A percentile compares a stretch with the other conserved stretches of the same genome.
Conservation (phyloP, 805 yeast genomes). For the Candida mattraensis region DNA sequence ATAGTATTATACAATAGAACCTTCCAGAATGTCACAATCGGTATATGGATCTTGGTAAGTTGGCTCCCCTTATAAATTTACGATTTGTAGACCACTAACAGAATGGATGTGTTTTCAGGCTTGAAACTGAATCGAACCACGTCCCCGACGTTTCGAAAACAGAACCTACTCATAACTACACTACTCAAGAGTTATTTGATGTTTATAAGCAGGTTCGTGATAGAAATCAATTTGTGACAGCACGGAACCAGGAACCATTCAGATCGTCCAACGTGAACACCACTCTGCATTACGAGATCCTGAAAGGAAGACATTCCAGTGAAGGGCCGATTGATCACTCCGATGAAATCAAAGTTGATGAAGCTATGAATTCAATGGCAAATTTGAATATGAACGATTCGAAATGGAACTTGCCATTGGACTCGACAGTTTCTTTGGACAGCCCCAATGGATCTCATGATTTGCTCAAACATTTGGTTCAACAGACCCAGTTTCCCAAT, state of each 20-base stretch:
- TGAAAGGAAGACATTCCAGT: neutral
- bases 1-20: neutral
- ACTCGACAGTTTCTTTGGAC: too few species aligned
- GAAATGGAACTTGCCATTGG: slow-evolving; percentile 9
- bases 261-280: neutral
- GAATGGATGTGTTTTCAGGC: too few species aligned
- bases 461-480: slow-evolving; percentile 5
- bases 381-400: slow-evolving; percentile 5
- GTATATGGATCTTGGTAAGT: slow-evolving; percentile 13
- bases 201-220: slow-evolving; percentile 46
- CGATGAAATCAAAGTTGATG: slow-evolving; percentile 1
- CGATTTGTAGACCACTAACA: too few species aligned
- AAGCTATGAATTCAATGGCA: slow-evolving; percentile 9
- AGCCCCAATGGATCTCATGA: slow-evolving; percentile 10
- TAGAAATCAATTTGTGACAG: slow-evolving; percentile 20
- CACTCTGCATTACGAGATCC: slow-evolving; percentile 1
- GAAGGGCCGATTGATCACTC: slow-evolving; percentile 1
- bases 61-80: too few species aligned
- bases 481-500: slow-evolving; percentile 8
- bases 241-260: slow-evolving; percentile 3
- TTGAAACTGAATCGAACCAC: neutral
- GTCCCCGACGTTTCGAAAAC: neutral
- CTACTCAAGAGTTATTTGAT: slow-evolving; percentile 52
- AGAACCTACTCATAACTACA: slow-evolving; percentile 34
- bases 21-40: slow-evolving; percentile 8